Conservation (phyloP, 768 basidiomycete species). For the Lactarius sanguifluus region DNA sequence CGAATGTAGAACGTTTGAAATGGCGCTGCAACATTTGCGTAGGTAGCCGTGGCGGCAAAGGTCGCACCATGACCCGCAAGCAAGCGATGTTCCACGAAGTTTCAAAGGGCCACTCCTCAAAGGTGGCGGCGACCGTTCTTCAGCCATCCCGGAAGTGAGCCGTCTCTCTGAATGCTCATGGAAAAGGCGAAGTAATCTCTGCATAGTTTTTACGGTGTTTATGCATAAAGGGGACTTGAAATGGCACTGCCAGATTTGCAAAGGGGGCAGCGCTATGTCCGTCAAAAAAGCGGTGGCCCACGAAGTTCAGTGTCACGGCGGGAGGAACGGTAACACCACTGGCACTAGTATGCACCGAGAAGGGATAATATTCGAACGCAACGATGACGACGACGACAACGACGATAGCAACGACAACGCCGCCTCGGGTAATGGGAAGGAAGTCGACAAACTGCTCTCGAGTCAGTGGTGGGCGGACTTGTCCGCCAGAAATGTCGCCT, state of each 20-base stretch:
- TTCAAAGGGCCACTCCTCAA: conserved; percentile 30
- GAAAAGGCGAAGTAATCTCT: background rate
- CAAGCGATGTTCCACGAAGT: conserved; percentile 39
- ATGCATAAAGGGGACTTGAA: conserved; percentile 26
- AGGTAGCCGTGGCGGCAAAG: conserved; percentile 23
- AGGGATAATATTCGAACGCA: background rate
- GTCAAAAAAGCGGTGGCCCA: conserved; percentile 37
- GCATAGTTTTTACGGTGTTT: conserved; percentile 30
- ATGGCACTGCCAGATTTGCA: conserved; percentile 39
- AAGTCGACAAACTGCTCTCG: background rate
- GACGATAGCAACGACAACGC: too few relatives aligned
- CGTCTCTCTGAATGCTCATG: background rate
- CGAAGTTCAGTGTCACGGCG: conserved; percentile 27
- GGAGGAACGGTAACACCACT: conserved; percentile 19
- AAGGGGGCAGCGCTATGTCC: conserved; percentile 30
- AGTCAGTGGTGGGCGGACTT: conserved; percentile 21
- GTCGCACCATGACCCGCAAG: conserved; percentile 32
- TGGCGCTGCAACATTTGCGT: conserved; percentile 37
- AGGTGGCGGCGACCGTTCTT: conserved; percentile 19
- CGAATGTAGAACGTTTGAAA: conserved; percentile 26
- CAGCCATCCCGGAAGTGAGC: conserved; percentile 2
- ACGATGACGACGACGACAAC: conserved; percentile 7
- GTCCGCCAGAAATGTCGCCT: conserved; percentile 19
- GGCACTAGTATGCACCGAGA: conserved; percentile 25
- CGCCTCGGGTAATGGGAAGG: background rate